Evolutionary conservation across 306 rosid species (phyloP), one percentile per base, ranked within the genome.

Genomic region (Quercus berberidifolia): DNA sequence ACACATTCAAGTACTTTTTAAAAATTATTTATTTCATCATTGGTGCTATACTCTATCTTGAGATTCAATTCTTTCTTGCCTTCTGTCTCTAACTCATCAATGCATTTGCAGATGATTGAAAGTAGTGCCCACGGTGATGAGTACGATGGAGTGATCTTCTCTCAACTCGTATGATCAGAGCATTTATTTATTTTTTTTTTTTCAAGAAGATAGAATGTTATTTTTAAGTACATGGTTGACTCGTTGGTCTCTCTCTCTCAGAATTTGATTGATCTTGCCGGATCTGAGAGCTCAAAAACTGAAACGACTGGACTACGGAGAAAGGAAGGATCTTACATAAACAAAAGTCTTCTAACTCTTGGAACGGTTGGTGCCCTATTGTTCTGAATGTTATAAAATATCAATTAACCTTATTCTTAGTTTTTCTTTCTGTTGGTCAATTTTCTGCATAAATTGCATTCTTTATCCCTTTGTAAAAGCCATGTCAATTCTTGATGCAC

Each of bases 261-360:
- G 99, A 96, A 96, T 83, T 87, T 93, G 87, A 96, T 96, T 76
- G 99, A 96, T 90, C 86, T 96, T 78, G 99, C 99, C 80, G 99
- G 99, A 79, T 96, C 99, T 73, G 99, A 96, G 92, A 96, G 99
- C 90, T 96, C 99, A 7, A 96, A 96, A 88, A 91, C 98, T 17
- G 98, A 96, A 83, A 96, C 99, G 46, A 96, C 98, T 87, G 99
- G 99, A 62, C 85, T 96, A 69, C 88, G 98, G 78, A 90, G 99
- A 84, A 96, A 96, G 88, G 99, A 96, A 81, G 99, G 99, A 84
- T 89, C 99, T 81, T 96, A 96, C 85, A 96, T 96, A 78, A 96
- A 96, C 85, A 96, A 96, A 89, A 96, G 99, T 74, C 98, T 96
- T 76, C 80, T 96, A 81, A 96, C 99, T 57, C 99, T 96, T 83